phyloP scores from a whole-genome alignment of 1,284 basidiomycete genomes.

The Puccinia triticina region DNA sequence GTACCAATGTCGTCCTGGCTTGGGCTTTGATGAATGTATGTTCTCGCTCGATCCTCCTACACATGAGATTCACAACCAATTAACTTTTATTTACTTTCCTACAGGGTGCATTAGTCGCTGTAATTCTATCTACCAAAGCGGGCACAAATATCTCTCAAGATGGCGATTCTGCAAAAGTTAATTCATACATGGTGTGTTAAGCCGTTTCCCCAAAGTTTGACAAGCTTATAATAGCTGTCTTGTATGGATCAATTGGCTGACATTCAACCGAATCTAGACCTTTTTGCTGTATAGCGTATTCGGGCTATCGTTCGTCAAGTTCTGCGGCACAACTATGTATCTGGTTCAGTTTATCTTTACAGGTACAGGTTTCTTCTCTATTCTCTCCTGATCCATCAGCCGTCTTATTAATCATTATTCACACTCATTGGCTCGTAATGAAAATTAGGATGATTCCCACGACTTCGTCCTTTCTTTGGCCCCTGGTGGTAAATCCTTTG shows the following conservation, averaged over 20 bases:
- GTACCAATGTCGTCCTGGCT: conserved; percentile 78
- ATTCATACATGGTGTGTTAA: conserved; percentile 45
- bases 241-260: no score
- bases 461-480: background rate
- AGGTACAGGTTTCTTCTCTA: background rate
- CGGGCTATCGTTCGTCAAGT: conserved; percentile 64
- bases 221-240: conserved; percentile 22
- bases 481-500: background rate
- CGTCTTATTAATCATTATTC: background rate
- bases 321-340: conserved; percentile 51
- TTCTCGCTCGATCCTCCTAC: conserved; percentile 2
- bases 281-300: conserved; percentile 82
- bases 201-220: conserved; percentile 9
- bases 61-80: conserved; percentile 30
- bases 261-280: conserved; percentile 62
- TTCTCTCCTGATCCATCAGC: background rate
- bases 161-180: conserved; percentile 60
- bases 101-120: conserved; percentile 72
- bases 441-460: background rate
- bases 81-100: conserved; percentile 52
- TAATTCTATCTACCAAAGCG: conserved; percentile 66
- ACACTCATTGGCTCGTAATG: background rate
- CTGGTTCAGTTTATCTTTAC: conserved; percentile 46
- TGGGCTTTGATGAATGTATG: conserved; percentile 81
- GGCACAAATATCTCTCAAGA: conserved; percentile 58